Evolutionary conservation across 352 stramenopile genomes (phyloP).

Genomic region (Globisporangium canariense): DNA sequence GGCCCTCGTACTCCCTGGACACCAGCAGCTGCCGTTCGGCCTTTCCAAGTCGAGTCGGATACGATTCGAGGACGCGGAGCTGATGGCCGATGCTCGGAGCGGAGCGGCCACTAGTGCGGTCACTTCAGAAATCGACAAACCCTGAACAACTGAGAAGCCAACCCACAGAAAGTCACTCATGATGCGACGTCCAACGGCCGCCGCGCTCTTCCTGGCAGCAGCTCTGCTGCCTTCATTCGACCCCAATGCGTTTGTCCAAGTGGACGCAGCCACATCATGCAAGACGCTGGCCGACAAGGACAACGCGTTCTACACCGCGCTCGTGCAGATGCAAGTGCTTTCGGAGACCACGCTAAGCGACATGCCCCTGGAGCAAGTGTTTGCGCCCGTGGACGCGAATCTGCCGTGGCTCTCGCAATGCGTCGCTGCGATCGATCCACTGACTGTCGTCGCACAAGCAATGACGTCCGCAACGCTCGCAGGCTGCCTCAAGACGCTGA

Average conservation of each 20-base stretch:
- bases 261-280: constrained; percentile 11
- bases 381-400: constrained; percentile 23
- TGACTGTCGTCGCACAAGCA: constrained; percentile 19
- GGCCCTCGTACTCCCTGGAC: no score
- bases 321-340: constrained; percentile 5
- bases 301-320: constrained; percentile 16
- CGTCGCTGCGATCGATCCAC: constrained; percentile 29
- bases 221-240: background rate
- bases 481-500: constrained; percentile 26
- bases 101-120: no score
- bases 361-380: constrained; percentile 18
- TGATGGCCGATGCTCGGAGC: no score
- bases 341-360: constrained; percentile 1
- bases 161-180: background rate
- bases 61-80: no score
- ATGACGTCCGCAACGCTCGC: constrained; percentile 18
- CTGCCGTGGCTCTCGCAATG: constrained; percentile 44
- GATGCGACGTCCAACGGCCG: background rate
- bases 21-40: no score
- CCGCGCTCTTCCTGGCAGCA: background rate
- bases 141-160: background rate
- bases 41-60: no score
- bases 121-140: background rate
- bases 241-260: no score
- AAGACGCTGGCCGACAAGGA: constrained; percentile 20